Conservation (phyloP, 441 rosid genomes). For the Codiaeum variegatum region DNA sequence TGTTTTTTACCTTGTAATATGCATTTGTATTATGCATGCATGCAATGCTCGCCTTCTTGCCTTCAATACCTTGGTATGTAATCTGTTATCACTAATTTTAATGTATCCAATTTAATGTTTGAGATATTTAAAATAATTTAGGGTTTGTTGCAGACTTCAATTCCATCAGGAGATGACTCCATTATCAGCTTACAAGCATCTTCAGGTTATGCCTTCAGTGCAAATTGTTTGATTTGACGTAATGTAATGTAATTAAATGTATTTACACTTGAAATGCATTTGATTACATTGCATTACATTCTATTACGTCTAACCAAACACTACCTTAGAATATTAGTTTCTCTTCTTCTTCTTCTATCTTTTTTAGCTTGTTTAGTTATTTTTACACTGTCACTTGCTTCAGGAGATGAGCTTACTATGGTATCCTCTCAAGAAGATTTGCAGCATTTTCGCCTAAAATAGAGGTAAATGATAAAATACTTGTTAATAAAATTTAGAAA, state of each 20-base stretch:
- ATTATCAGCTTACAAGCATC: too few relatives aligned
- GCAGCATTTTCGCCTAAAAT: slow-evolving; percentile 11
- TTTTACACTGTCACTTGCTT: neutral
- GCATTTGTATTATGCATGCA: slow-evolving; percentile 41
- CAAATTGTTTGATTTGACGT: too few relatives aligned
- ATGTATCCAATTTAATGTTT: neutral
- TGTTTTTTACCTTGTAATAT: slow-evolving; percentile 24
- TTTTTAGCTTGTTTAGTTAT: too few relatives aligned
- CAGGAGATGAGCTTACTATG: slow-evolving; percentile 29
- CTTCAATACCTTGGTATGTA: slow-evolving; percentile 7
- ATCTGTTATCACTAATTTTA: neutral
- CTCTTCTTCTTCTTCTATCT: neutral
- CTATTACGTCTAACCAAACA: too few relatives aligned
- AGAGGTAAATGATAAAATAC: slow-evolving; percentile 25
- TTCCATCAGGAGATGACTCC: slow-evolving; percentile 13
- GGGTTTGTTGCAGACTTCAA: slow-evolving; percentile 20
- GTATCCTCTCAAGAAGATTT: slow-evolving; percentile 24
- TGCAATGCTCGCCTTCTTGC: slow-evolving; percentile 44
- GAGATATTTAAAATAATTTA: neutral
- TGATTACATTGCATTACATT: too few relatives aligned
- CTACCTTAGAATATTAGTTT: too few relatives aligned
- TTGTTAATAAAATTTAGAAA: neutral
- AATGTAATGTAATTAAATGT: too few relatives aligned
- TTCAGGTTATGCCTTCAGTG: too few relatives aligned
- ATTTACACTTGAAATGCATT: too few relatives aligned